Conservation (phyloP, 23 red algal genomes). For the Agarophyton chilense region DNA sequence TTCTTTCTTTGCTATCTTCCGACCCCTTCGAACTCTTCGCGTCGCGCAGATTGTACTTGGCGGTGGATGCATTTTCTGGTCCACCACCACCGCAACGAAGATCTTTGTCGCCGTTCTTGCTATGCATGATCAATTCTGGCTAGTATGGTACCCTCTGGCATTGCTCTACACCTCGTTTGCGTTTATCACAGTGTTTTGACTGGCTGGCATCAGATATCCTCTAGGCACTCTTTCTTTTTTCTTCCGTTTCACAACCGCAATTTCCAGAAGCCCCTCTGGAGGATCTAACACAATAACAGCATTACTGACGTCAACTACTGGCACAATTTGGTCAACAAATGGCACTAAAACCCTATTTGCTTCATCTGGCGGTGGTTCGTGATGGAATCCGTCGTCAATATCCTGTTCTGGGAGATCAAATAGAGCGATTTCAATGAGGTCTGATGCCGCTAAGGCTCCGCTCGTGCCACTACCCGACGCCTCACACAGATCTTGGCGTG, state of each 20-base stretch:
- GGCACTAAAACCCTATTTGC: conserved; percentile 67
- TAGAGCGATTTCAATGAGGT: conserved; percentile 67
- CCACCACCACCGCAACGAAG: conserved; percentile 90
- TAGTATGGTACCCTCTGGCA: conserved; percentile 94
- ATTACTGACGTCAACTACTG: conserved; percentile 57
- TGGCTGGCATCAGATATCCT: conserved; percentile 50
- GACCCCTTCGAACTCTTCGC: conserved; percentile 69
- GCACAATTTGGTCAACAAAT: conserved; percentile 87
- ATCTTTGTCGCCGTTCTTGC: conserved; percentile 92
- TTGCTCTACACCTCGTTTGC: conserved; percentile 98
- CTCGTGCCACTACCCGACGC: conserved; percentile 28
- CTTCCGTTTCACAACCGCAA: conserved; percentile 70
- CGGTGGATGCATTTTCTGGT: conserved; percentile 87
- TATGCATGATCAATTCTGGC: conserved; percentile 89
- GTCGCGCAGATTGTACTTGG: conserved; percentile 62
- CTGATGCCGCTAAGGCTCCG: conserved; percentile 47
- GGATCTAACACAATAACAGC: conserved; percentile 77
- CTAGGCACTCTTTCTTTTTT: conserved; percentile 28
- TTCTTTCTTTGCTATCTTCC: conserved; percentile 71
- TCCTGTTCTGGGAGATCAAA: conserved; percentile 38
- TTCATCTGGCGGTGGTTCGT: conserved; percentile 24
- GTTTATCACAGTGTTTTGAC: conserved; percentile 95
- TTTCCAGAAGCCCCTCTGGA: conserved; percentile 81
- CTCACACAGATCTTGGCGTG: conserved; percentile 61
- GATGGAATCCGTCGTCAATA: background rate